These are phyloP conservation scores for Teunomyces aglyptinius DNA, from an alignment of 805 yeast species.

Conservation along the genomic window DNA sequence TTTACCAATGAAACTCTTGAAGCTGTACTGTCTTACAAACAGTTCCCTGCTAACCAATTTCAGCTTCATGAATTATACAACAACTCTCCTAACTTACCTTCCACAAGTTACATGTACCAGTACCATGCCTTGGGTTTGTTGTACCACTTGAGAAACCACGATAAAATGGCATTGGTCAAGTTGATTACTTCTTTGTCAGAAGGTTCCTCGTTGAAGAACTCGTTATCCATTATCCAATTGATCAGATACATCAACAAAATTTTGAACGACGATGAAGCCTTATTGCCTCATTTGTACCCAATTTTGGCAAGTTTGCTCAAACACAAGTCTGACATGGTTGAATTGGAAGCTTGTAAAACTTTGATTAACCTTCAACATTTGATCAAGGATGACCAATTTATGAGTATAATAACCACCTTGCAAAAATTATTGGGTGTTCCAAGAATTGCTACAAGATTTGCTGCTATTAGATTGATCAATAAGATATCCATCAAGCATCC, in stretches of 20 bases:
- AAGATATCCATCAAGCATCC: constrained; percentile 81
- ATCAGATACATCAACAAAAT: constrained; percentile 78
- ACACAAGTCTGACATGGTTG: constrained; percentile 85
- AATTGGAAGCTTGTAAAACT: constrained; percentile 86
- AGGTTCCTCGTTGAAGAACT: constrained; percentile 63
- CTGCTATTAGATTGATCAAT: constrained; percentile 89
- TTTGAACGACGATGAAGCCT: constrained; percentile 66
- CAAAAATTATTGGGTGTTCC: constrained; percentile 82
- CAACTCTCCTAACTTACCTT: constrained; percentile 49
- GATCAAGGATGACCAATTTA: constrained; percentile 62
- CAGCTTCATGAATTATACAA: constrained; percentile 58
- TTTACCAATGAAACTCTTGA: constrained; percentile 95
- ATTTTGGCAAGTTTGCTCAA: constrained; percentile 68
- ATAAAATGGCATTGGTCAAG: constrained; percentile 90
- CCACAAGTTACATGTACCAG: constrained; percentile 80
- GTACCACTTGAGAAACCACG: constrained; percentile 84
- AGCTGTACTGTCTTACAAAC: constrained; percentile 67
- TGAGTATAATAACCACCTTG: constrained; percentile 68
- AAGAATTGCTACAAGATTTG: constrained; percentile 83
- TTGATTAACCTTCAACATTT: constrained; percentile 52
- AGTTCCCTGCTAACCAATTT: constrained; percentile 48
- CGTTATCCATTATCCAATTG: constrained; percentile 81
- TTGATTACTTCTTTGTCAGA: constrained; percentile 75
- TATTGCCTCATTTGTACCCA: constrained; percentile 58
- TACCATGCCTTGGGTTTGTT: constrained; percentile 93